A percentile compares a stretch with the other conserved stretches of the same genome.
Evolutionary conservation across 2,329 filamentous ascomycete genomes (phyloP).

Genomic region (Cladosporium sp.): DNA sequence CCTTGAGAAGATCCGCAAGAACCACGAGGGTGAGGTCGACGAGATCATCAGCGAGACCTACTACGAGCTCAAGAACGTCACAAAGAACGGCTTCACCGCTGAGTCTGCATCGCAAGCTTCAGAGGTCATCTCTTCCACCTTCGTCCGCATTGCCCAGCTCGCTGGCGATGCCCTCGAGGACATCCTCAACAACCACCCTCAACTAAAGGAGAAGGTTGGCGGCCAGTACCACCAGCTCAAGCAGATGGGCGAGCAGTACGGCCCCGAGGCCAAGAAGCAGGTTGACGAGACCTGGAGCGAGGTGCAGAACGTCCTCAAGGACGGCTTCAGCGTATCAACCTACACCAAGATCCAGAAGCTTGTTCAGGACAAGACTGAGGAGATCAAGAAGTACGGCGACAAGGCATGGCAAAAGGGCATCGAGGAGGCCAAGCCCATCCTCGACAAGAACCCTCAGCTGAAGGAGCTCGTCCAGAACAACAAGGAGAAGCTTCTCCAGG

Average conservation of each 20-base stretch:
- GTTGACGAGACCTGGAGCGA: constrained; percentile 68
- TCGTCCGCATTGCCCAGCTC: constrained; percentile 57
- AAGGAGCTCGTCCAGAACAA: constrained; percentile 72
- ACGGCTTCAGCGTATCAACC: constrained; percentile 51
- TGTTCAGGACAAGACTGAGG: constrained; percentile 65
- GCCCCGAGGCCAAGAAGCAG: constrained; percentile 73
- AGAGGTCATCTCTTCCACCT: constrained; percentile 59
- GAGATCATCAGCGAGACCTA: constrained; percentile 65
- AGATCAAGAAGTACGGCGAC: constrained; percentile 64
- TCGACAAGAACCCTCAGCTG: constrained; percentile 72
- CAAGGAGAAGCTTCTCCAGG: constrained; percentile 61
- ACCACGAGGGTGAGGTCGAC: constrained; percentile 67
- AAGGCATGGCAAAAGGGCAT: constrained; percentile 67
- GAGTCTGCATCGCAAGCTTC: constrained; percentile 60
- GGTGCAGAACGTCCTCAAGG: constrained; percentile 59
- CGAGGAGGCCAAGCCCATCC: constrained; percentile 65
- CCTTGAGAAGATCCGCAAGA: constrained; percentile 62
- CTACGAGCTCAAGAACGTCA: constrained; percentile 59
- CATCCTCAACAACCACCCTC: constrained; percentile 68
- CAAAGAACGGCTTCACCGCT: constrained; percentile 55
- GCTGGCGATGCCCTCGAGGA: constrained; percentile 60
- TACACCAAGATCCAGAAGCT: constrained; percentile 54
- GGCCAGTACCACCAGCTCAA: constrained; percentile 65
- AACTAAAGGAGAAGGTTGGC: constrained; percentile 68
- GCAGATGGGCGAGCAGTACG: constrained; percentile 64